Conservation (phyloP, 495 filamentous ascomycete genomes). For the Tuber magnatum region DNA sequence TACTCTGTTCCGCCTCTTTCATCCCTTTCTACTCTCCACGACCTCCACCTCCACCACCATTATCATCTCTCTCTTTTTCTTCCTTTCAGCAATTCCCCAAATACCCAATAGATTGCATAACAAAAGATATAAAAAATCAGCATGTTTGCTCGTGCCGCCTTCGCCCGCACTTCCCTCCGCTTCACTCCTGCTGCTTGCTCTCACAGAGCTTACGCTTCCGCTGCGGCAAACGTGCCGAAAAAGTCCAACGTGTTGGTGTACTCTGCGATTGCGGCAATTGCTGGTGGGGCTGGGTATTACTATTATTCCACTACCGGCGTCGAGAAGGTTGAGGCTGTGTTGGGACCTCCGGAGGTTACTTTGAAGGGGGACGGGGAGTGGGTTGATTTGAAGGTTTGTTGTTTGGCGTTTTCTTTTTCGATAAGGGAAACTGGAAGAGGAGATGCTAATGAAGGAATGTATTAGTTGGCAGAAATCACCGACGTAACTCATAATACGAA, state of each 20-base stretch:
- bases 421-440: neutral
- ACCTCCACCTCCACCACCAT: neutral
- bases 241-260: slow-evolving; percentile 42
- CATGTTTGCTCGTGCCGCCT: slow-evolving; percentile 35
- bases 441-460: slow-evolving; percentile 54
- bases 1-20: neutral
- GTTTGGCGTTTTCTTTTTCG: neutral
- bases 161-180: slow-evolving; percentile 25
- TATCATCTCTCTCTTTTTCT: slow-evolving; percentile 1
- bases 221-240: slow-evolving; percentile 22
- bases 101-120: neutral
- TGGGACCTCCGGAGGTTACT: slow-evolving; percentile 42
- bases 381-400: slow-evolving; percentile 46
- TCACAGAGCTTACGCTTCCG: slow-evolving; percentile 24
- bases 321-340: slow-evolving; percentile 27
- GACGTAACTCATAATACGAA: slow-evolving; percentile 83
- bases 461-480: slow-evolving; percentile 54
- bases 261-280: slow-evolving; percentile 40
- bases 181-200: slow-evolving; percentile 2
- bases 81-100: slow-evolving; percentile 10
- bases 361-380: slow-evolving; percentile 84
- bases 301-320: slow-evolving; percentile 45
- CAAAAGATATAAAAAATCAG: neutral
- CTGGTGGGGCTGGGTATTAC: slow-evolving; percentile 49
- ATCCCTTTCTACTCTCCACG: neutral